Evolutionary conservation across 495 filamentous ascomycete genomes (phyloP), one percentile per base, ranked within the genome.

Genomic region (Penicillium longicatenatum): DNA sequence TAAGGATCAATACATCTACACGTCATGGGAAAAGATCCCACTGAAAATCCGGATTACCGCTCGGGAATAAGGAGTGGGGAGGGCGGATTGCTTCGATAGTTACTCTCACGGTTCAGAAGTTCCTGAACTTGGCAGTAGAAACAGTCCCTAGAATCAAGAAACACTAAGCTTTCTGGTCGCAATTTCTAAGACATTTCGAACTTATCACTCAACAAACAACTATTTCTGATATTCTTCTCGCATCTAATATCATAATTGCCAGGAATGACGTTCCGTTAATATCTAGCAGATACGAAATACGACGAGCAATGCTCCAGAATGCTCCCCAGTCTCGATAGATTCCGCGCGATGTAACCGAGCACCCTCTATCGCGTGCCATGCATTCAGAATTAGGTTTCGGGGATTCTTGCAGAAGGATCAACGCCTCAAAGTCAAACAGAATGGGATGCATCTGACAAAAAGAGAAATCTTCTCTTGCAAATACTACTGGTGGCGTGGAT

Each of bases 1-100:
- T 6, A 21, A 22, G 14, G 44, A 48, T 39, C 54, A 56, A 30
- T 49, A 56, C 4, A 49, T 42, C 17, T 49, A 48, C 31, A 49
- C 45, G 2, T 50, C 54, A 1, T 56, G 54, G 54, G 44, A 56
- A 10, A 48, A 49, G 14, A 50, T 49, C 3, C 54, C 54, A 14
- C 3, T 56, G 44, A 56, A 49, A 21, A 19, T 48, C 29, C 37
- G 31, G 5, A 59, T 54, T 37, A 59, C 37, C 6, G 39, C 35
- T 6, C 50, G 48, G 35, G 19, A 21, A 21, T 21, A 20, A 8
- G 14, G 9, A 42, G 41, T n/a, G 12, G 51, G 7, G 43, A 31
- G n/a, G n/a, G 19, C 4, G 2, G 4, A 46, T 1, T 46, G 44
- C 20, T 8, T 12, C 10, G 3, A 22, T 6, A 12, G 20, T 46